These are phyloP conservation scores for Calocera cornea DNA, from an alignment of 768 basidiomycete species.

Conservation along the genomic window DNA sequence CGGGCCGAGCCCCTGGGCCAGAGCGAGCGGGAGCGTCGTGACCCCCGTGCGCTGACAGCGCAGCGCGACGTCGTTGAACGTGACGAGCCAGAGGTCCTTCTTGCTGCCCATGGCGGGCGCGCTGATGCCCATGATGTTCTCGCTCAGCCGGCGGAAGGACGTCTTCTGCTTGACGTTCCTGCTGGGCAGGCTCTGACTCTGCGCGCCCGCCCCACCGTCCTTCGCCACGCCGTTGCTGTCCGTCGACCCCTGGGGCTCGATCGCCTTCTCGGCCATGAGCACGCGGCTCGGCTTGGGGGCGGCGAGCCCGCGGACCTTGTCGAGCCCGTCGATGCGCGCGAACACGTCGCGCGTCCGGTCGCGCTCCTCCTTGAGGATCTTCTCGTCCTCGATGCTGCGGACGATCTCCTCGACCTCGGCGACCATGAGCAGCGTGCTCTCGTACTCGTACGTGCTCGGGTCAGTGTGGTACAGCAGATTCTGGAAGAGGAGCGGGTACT, in stretches of 20 bases:
- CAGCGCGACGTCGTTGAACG: slow-evolving; percentile 90
- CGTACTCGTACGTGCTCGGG: slow-evolving; percentile 93
- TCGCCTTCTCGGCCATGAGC: slow-evolving; percentile 56
- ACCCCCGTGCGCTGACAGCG: slow-evolving; percentile 83
- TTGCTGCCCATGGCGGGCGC: slow-evolving; percentile 39
- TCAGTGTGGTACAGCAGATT: slow-evolving; percentile 95
- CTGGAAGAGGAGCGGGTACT: slow-evolving; percentile 95
- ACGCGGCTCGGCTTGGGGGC: slow-evolving; percentile 80
- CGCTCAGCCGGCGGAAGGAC: slow-evolving; percentile 79
- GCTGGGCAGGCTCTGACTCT: slow-evolving; percentile 25
- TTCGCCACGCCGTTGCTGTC: neutral
- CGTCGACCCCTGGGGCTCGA: neutral
- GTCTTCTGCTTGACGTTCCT: slow-evolving; percentile 67
- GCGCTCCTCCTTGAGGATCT: slow-evolving; percentile 89
- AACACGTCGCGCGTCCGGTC: slow-evolving; percentile 91
- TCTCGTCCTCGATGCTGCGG: slow-evolving; percentile 94
- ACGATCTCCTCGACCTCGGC: slow-evolving; percentile 95
- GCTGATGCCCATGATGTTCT: slow-evolving; percentile 49
- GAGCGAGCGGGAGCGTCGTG: slow-evolving; percentile 63
- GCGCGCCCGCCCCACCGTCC: slow-evolving; percentile 20
- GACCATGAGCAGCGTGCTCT: slow-evolving; percentile 90
- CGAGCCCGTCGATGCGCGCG: slow-evolving; percentile 90
- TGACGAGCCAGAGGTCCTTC: slow-evolving; percentile 87
- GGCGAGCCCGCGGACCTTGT: slow-evolving; percentile 73
- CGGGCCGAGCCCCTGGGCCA: slow-evolving; percentile 16